Base-by-base conservation (phyloP, 192 early-diverging fungal species). In the Coemansia guatemalensis region DNA sequence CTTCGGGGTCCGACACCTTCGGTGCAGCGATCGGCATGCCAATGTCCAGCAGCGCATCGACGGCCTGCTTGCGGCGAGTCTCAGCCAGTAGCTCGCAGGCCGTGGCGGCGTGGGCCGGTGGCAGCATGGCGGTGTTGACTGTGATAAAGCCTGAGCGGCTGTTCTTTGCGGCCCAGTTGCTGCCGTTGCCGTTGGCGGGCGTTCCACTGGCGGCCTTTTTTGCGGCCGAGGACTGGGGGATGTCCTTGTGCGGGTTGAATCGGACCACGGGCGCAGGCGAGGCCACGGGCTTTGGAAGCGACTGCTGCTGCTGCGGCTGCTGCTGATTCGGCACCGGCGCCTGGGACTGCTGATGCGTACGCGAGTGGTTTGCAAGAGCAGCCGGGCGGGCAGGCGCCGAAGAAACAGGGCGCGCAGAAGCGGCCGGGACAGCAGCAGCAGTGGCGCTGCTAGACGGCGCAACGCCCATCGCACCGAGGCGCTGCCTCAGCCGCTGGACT, bases 221-320 rank as follows among this genome's bases (percentile, higher is more conserved):
- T 53, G 61, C 63, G 44, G 68, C 52, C 4, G 57, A 53, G 11
- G 56, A 56, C 69, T 77, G 74, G 8, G 61, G 49, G 58, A 79
- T 62, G 30, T 79, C 76, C 56, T 79, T 79, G 71, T 74, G 67
- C 23, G 76, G 76, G 35, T 74, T 73, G 68, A 79, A 79, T 22
- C 76, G 67, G 6, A 64, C 62, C 48, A 69, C 48, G 3, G 67
- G 58, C 48, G 39, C 60, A 25, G 60, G 9, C 11, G 62, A 33
- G 53, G 53, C 39, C 41, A 56, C 12, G 8, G 56, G 48, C 11
- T 39, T 23, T 17, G 53, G 21, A 17, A n/a, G 14, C 7, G 62
- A n/a, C 17, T 11, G 24, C 7, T 21, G 32, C 35, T 18, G 53
- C 53, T n/a, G 56, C 56, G 55, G 55, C 2, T 20, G 50, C 14